Base-by-base conservation (phyloP, 2,329 filamentous ascomycete genomes). In the Cadophora sp. region DNA sequence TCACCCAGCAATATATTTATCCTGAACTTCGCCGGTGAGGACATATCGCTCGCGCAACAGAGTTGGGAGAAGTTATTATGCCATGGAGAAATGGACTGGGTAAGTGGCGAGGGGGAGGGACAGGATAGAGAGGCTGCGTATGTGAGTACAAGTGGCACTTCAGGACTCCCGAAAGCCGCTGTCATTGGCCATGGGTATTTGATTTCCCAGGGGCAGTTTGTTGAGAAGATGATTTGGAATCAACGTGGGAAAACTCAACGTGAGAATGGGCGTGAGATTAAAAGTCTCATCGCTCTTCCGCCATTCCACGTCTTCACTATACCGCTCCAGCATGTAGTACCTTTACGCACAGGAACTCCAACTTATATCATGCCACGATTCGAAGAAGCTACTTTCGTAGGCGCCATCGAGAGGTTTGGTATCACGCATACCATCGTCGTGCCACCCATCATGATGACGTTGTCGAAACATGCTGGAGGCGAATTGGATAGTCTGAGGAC, bases 291-390 rank as follows among this genome's bases (percentile, higher is more conserved):
- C 69, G 82, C 79, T 50, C 78, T 84, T 30, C 84, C 83, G 18
- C 81, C 84, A 74, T 86, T 86, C 72, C 84, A 86, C 73, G 78
- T 95, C 13, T 89, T 88, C 75, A 91, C 94, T 76, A 80, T 96
- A 27, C 93, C 93, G 0, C 87, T 93, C 79, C 93, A 91, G 73
- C 90, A 92, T 75, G 88, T 88, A 13, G 89, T 87, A 76, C 88
- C 85, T 16, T 92, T 96, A 80, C 89, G 89, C 6, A 77, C 84
- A 56, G 81, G 83, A 27, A 80, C 87, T 1, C 88, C 89, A 0
- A 85, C 92, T 13, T 96, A 94, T 78, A 82, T 95, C 67, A 94
- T 96, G 91, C 81, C 86, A 2, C 84, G 86, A 61, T 96, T 94
- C 77, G 89, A 94, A 75, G 92, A 94, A 68, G 73, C 87, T 65